phyloP scores from a whole-genome alignment of 306 rosid genomes.

The Luffa acutangula region DNA sequence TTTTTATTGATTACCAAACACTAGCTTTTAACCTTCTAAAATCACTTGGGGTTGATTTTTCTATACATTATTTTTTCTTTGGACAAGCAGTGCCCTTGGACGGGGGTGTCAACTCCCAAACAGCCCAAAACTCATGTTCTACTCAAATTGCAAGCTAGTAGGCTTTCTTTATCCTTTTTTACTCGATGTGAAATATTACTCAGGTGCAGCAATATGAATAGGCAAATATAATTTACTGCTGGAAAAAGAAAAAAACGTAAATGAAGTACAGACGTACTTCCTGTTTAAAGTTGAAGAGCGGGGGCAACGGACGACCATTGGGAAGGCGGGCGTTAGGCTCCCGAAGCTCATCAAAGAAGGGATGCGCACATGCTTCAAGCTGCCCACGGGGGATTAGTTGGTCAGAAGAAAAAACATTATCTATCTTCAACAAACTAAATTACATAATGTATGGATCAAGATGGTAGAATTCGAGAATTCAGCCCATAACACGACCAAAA shows the following conservation, averaged over 20 bases:
- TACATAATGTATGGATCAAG: neutral
- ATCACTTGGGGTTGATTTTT: neutral
- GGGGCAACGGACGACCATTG: constrained; percentile 74
- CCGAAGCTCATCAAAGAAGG: constrained; percentile 91
- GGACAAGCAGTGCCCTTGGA: neutral
- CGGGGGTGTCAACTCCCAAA: neutral
- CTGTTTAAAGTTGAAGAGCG: constrained; percentile 80
- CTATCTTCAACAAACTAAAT: neutral
- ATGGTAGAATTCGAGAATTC: neutral
- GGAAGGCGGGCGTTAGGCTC: constrained; percentile 79
- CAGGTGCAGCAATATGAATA: neutral
- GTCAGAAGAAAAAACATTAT: constrained; percentile 2
- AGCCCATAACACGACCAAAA: neutral
- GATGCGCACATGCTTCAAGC: constrained; percentile 91
- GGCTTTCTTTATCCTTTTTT: neutral
- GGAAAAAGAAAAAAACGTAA: neutral
- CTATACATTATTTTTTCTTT: neutral
- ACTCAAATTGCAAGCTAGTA: neutral
- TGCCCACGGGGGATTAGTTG: constrained; percentile 20
- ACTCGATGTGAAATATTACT: neutral
- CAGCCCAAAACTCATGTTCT: neutral
- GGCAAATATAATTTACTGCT: neutral
- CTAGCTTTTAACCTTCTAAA: neutral
- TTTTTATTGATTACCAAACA: neutral
- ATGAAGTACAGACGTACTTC: constrained; percentile 52